Evolutionary conservation across 129 eudicot species (phyloP), one percentile per base, ranked within the genome.

Genomic region (Kitagawia praeruptora): DNA sequence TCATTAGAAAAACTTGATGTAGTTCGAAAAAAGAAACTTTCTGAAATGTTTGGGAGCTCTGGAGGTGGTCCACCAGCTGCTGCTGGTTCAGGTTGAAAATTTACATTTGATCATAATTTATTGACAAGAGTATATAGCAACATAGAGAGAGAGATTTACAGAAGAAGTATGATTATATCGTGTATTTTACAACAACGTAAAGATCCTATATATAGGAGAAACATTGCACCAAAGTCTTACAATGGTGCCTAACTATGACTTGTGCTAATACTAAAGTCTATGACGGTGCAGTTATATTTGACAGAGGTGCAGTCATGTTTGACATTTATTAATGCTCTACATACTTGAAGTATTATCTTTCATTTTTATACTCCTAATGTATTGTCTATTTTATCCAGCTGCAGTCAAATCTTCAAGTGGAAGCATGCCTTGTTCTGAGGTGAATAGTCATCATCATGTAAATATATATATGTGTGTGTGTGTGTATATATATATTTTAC

Each of bases 1-100:
- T 92, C 99, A 15, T 85, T 96, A 80, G 99, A 96, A 85, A 96
- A 92, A 84, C 97, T 96, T 70, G 99, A 96, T 83, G 99, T 92
- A 77, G 96, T 96, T 85, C 87, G 99, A 39, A 82, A 82, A 81
- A 96, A 96, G 85, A 96, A 96, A 84, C 93, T 96, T 63, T 90
- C 97, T 70, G 99, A 96, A 81, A 88, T 96, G 99, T 92, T 96
- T 82, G 99, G 91, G 77, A 87, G 88, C 84, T 86, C 96, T 48
- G 95, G 87, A 80, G 86, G 90, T 76, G 98, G 91, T 61, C 84
- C 85, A 74, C 44, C 92, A 40, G 71, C 83, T 21, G 86, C 41
- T 75, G 63, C 85, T 77, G 87, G 83, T 85, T 79, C 97, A 88
- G 93, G 97, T 90, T 80, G 75, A 16, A 44, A 80, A 67, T 51